Percentiles rank a stretch among this genome's conserved stretches.
Conservation (phyloP, 2,329 filamentous ascomycete genomes). For the Cladosporium sp. region DNA sequence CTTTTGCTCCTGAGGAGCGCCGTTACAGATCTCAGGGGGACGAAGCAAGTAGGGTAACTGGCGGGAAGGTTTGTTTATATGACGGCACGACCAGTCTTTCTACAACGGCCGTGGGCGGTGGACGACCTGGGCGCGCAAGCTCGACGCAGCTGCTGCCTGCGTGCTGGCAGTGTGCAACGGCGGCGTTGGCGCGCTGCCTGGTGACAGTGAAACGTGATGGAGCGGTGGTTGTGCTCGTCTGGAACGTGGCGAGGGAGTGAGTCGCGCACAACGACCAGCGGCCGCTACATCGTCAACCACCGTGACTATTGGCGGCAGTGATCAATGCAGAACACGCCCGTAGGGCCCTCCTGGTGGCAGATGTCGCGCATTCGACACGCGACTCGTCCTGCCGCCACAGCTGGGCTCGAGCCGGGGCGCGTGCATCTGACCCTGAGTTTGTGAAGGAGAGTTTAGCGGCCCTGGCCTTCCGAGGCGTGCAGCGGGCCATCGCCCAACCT, state of each 20-base stretch:
- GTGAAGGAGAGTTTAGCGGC: too few species aligned
- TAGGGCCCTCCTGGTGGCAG: not conserved
- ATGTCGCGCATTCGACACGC: not conserved
- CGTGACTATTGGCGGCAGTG: not conserved
- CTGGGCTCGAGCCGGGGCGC: not conserved
- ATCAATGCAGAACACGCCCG: not conserved
- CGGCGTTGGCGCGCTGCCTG: not conserved
- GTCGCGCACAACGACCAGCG: not conserved
- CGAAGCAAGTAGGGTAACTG: not conserved
- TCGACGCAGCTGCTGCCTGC: not conserved
- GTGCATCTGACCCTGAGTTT: too few species aligned
- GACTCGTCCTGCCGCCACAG: not conserved
- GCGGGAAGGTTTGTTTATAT: not conserved
- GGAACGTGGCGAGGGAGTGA: not conserved
- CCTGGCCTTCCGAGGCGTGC: not conserved
- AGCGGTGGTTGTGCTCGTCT: not conserved
- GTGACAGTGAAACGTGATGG: not conserved
- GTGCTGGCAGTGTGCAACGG: not conserved
- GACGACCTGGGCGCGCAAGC: not conserved
- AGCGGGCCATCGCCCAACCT: not conserved
- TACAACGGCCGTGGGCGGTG: not conserved
- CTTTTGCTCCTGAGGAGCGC: constrained; percentile 12
- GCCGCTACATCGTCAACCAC: not conserved
- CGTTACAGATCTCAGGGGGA: constrained; percentile 3
- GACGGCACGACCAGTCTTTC: not conserved